Evolutionary conservation across 352 stramenopile genomes (phyloP).

Genomic region (Phytopythium sindhum): DNA sequence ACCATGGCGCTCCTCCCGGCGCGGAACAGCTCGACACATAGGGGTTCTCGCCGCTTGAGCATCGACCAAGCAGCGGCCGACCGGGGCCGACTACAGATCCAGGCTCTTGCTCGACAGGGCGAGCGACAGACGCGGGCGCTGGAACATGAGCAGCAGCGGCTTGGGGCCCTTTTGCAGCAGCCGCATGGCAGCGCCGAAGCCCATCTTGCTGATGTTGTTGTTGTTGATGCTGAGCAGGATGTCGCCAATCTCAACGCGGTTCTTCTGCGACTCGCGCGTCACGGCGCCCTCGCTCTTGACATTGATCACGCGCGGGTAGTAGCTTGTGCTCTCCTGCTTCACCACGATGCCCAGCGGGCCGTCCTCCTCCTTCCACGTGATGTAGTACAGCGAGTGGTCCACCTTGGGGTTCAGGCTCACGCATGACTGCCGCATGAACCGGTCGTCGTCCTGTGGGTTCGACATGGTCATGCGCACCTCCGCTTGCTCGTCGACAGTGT

Average conservation of each 20-base stretch:
- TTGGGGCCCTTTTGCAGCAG: conserved; percentile 84
- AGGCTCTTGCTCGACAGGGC: conserved; percentile 28
- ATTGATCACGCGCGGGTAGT: conserved; percentile 86
- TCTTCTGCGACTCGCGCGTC: conserved; percentile 76
- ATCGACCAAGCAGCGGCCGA: background rate
- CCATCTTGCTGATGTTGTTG: conserved; percentile 91
- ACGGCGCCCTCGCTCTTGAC: conserved; percentile 87
- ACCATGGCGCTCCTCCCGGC: background rate
- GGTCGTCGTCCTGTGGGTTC: conserved; percentile 69
- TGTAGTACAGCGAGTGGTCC: conserved; percentile 85
- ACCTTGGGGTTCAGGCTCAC: conserved; percentile 82
- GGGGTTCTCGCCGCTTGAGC: background rate
- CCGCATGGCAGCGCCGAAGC: conserved; percentile 82
- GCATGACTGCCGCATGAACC: conserved; percentile 61
- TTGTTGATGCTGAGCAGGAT: conserved; percentile 87
- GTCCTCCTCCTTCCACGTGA: conserved; percentile 88
- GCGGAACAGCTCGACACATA: conserved; percentile 1
- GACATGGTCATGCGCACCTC: conserved; percentile 38
- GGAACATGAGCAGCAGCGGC: conserved; percentile 85
- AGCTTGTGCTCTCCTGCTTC: conserved; percentile 83
- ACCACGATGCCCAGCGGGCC: conserved; percentile 83
- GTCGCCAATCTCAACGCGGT: conserved; percentile 79
- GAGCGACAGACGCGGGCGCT: conserved; percentile 49
- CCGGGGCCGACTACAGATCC: conserved; percentile 25
- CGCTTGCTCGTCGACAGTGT: conserved; percentile 52